Conservation (phyloP, 2,329 filamentous ascomycete species). For the Colletotrichum coccodes region DNA sequence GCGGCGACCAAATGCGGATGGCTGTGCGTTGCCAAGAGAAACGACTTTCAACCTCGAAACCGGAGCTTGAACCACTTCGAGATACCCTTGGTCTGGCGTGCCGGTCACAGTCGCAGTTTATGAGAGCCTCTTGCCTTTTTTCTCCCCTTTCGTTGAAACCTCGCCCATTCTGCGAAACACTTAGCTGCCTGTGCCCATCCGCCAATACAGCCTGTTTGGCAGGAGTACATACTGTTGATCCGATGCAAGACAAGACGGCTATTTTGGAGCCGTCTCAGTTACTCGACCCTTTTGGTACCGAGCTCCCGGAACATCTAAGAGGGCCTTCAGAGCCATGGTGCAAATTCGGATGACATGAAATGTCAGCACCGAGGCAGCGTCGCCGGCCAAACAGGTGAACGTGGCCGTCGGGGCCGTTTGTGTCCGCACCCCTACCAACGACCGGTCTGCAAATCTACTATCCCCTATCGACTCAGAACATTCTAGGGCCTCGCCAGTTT, state of each 20-base stretch:
- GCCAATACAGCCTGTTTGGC: background rate
- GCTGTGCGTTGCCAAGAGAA: background rate
- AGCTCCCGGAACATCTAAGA: conserved; percentile 7
- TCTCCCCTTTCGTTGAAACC: background rate
- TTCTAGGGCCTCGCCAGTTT: conserved; percentile 24
- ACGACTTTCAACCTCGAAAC: background rate
- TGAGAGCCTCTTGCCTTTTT: background rate
- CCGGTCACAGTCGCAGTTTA: background rate
- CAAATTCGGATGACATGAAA: conserved; percentile 23
- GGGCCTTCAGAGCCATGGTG: background rate
- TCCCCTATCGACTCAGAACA: conserved; percentile 16
- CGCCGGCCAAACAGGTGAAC: conserved; percentile 21
- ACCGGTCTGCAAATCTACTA: background rate
- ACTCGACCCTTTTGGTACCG: conserved; percentile 9
- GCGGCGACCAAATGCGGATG: background rate
- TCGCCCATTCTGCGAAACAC: background rate
- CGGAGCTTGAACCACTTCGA: background rate
- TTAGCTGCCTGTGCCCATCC: background rate
- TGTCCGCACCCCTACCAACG: background rate
- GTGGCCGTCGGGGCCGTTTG: conserved; percentile 1
- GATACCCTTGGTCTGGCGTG: background rate
- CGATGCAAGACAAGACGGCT: background rate
- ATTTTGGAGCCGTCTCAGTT: conserved; percentile 2
- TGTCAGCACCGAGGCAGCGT: background rate
- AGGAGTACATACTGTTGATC: background rate